Percentiles rank a stretch among this genome's conserved stretches.
These are phyloP conservation scores for Saxophila tyrrhenica DNA, from an alignment of 495 filamentous ascomycete species.

Conservation along the genomic window DNA sequence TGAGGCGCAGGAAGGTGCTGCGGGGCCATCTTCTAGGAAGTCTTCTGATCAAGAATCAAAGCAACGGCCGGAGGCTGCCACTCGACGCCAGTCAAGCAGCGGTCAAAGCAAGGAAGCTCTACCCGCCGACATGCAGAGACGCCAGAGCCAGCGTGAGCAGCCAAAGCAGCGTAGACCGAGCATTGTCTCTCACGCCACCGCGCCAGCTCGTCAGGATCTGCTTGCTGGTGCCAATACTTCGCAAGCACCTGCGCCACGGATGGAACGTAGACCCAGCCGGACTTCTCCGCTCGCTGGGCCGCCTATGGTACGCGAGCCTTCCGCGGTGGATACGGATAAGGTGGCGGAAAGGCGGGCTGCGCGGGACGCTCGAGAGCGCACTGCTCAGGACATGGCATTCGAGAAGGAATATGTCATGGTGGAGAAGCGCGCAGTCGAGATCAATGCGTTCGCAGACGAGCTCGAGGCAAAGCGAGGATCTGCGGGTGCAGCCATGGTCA, in stretches of 20 bases:
- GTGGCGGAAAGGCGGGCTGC: conserved; percentile 27
- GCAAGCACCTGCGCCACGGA: conserved; percentile 16
- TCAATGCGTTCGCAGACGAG: conserved; percentile 95
- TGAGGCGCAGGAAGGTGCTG: not conserved
- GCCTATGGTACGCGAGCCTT: conserved; percentile 36
- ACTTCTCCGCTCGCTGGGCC: conserved; percentile 38
- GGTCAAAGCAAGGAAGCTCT: not conserved
- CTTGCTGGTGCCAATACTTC: conserved; percentile 22
- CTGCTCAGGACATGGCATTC: conserved; percentile 77
- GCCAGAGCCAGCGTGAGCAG: conserved; percentile 11
- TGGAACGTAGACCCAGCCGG: conserved; percentile 41
- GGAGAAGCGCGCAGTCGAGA: conserved; percentile 87
- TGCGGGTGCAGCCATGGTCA: conserved; percentile 38
- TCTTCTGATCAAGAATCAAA: conserved; percentile 10
- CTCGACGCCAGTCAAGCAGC: conserved; percentile 3
- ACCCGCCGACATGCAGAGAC: conserved; percentile 4
- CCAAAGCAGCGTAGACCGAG: conserved; percentile 26
- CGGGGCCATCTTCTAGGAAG: not conserved
- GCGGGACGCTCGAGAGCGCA: conserved; percentile 56
- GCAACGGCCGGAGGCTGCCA: not conserved
- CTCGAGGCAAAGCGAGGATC: conserved; percentile 46
- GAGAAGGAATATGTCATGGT: conserved; percentile 92
- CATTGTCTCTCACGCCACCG: conserved; percentile 42
- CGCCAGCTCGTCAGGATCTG: conserved; percentile 49
- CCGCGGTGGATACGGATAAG: conserved; percentile 12